Percentiles rank a stretch among this genome's conserved stretches.
These are phyloP conservation scores for Cubamyces lactineus DNA, from an alignment of 768 basidiomycete species.

Conservation along the genomic window DNA sequence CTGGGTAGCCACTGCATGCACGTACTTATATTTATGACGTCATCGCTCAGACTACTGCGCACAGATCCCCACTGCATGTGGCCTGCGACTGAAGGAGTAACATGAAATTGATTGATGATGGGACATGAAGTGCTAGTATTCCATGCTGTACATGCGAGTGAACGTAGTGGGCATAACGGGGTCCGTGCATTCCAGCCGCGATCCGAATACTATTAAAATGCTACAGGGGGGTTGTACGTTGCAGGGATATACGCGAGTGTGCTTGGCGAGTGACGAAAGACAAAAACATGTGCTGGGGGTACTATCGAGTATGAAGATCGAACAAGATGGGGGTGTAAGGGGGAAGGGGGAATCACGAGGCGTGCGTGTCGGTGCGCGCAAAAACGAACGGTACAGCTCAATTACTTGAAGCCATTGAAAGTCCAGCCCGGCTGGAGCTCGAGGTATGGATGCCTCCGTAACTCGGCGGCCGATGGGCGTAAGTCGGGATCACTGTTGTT, in stretches of 20 bases:
- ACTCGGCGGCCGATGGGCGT: conserved; percentile 77
- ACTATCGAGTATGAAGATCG: conserved; percentile 30
- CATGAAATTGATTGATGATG: conserved; percentile 4
- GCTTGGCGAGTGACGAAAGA: conserved; percentile 16
- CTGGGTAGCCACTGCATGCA: not conserved
- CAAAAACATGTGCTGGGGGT: conserved; percentile 24
- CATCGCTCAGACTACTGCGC: not conserved
- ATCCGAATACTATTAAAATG: conserved; percentile 28
- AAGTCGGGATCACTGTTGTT: conserved; percentile 73
- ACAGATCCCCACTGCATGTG: not conserved
- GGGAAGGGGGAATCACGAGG: conserved; percentile 5
- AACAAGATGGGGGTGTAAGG: conserved; percentile 3
- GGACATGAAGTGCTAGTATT: conserved; percentile 11
- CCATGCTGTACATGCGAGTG: conserved; percentile 16
- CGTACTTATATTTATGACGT: conserved; percentile 13
- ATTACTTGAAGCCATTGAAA: conserved; percentile 57
- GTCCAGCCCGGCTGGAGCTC: conserved; percentile 71
- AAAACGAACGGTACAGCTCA: conserved; percentile 3
- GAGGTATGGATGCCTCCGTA: conserved; percentile 81
- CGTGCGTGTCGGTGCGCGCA: not conserved
- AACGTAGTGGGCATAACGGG: conserved; percentile 11
- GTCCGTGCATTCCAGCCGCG: conserved; percentile 23
- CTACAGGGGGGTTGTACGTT: conserved; percentile 28
- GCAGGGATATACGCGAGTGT: conserved; percentile 27
- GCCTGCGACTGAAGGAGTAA: not conserved